Evolutionary conservation across 2,329 filamentous ascomycete genomes (phyloP).

Genomic region (Pseudogymnoascus sp.): DNA sequence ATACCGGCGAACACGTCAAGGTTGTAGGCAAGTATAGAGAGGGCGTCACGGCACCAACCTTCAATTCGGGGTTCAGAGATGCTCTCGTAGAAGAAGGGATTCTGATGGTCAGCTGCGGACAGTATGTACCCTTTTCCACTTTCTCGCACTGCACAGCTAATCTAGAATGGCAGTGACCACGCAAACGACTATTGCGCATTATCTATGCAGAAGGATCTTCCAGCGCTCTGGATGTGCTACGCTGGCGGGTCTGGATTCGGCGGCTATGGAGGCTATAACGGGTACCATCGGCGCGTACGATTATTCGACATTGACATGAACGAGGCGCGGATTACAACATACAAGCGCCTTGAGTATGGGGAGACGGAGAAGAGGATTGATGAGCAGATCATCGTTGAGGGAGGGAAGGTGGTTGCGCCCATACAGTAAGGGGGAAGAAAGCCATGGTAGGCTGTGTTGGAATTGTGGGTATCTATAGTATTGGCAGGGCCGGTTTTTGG

Average conservation of each 20-base stretch:
- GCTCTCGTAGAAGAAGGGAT: slow-evolving; percentile 80
- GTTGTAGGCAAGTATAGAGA: slow-evolving; percentile 57
- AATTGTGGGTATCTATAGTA: not conserved
- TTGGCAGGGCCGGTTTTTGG: not conserved
- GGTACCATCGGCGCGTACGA: slow-evolving; percentile 73
- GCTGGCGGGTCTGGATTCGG: slow-evolving; percentile 87
- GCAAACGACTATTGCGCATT: slow-evolving; percentile 94
- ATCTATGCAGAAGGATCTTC: slow-evolving; percentile 34
- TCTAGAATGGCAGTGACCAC: slow-evolving; percentile 56
- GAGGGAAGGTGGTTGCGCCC: slow-evolving; percentile 35
- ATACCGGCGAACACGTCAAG: slow-evolving; percentile 51
- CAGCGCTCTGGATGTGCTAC: slow-evolving; percentile 95
- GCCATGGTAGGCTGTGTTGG: not conserved
- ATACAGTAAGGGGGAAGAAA: not conserved
- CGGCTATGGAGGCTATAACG: slow-evolving; percentile 86
- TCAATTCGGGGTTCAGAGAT: slow-evolving; percentile 88
- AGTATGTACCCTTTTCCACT: slow-evolving; percentile 47
- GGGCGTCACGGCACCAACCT: slow-evolving; percentile 74
- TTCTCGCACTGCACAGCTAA: slow-evolving; percentile 16
- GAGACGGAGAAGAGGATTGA: slow-evolving; percentile 46
- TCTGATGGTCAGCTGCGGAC: slow-evolving; percentile 81
- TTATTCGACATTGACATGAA: slow-evolving; percentile 94
- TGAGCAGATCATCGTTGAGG: slow-evolving; percentile 58
- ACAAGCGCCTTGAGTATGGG: slow-evolving; percentile 75
- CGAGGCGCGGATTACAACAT: slow-evolving; percentile 78